A percentile compares a stretch with the other conserved stretches of the same genome.
These are phyloP conservation scores for Andrographis paniculata DNA, from an alignment of 305 asterid genomes.

Conservation along the genomic window DNA sequence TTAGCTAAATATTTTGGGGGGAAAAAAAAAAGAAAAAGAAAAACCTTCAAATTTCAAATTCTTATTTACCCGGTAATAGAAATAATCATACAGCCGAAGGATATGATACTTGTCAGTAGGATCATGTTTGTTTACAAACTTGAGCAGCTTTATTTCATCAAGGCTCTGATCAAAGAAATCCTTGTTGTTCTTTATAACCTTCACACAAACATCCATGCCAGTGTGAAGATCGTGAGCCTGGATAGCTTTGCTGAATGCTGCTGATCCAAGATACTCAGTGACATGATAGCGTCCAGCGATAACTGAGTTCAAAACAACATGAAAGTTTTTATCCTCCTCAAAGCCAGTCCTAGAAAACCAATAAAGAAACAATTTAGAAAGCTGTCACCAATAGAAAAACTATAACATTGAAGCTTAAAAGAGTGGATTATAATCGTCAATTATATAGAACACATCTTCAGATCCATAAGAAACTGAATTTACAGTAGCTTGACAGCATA, in stretches of 20 bases:
- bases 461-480: too few relatives aligned
- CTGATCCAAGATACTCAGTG: constrained; percentile 99
- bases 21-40: too few relatives aligned
- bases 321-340: constrained; percentile 96
- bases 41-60: too few relatives aligned
- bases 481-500: constrained; percentile 2
- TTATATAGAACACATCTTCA: too few relatives aligned
- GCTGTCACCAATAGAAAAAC: constrained; percentile 4
- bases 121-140: constrained; percentile 92
- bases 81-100: constrained; percentile 92
- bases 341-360: constrained; percentile 78
- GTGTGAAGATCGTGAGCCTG: constrained; percentile 99
- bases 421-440: too few relatives aligned
- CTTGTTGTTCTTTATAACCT: constrained; percentile 92
- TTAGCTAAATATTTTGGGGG: too few relatives aligned
- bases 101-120: constrained; percentile 94
- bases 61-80: constrained; percentile 86
- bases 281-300: constrained; percentile 99
- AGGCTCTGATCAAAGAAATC: constrained; percentile 98
- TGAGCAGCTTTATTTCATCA: constrained; percentile 97
- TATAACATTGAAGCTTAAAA: too few relatives aligned
- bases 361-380: constrained; percentile 23
- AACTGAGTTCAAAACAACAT: constrained; percentile 83
- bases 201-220: constrained; percentile 96
- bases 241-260: constrained; percentile 99